Conservation (phyloP, 1,139 yeast species). For the Suhomyces terraborum region DNA sequence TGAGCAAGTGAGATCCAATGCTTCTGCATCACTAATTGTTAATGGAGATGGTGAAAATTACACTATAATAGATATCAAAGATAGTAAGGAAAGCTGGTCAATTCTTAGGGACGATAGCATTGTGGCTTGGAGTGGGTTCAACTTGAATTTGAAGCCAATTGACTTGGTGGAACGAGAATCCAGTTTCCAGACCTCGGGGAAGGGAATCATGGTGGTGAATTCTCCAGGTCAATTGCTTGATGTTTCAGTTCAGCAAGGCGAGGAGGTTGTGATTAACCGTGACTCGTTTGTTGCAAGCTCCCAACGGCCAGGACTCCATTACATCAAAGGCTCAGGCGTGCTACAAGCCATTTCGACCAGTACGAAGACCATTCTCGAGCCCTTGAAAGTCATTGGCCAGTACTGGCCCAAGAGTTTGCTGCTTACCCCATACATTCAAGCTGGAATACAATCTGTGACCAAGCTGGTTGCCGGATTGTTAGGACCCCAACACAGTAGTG, state of each 20-base stretch:
- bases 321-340: constrained; percentile 5
- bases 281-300: constrained; percentile 22
- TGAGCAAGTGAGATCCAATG: constrained; percentile 28
- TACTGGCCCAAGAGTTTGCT: constrained; percentile 3
- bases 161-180: constrained; percentile 7
- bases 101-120: constrained; percentile 18
- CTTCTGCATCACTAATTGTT: constrained; percentile 33
- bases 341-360: not conserved
- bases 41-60: constrained; percentile 33
- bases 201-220: constrained; percentile 23
- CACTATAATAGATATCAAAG: constrained; percentile 25
- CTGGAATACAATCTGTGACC: not conserved
- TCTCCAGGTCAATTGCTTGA: constrained; percentile 20
- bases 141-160: constrained; percentile 16
- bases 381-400: constrained; percentile 1
- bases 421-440: not conserved
- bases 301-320: constrained; percentile 1
- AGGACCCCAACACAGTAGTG: not conserved
- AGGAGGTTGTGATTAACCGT: constrained; percentile 19
- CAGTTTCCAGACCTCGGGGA: constrained; percentile 18
- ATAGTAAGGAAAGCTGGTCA: constrained; percentile 19
- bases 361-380: not conserved
- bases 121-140: constrained; percentile 26
- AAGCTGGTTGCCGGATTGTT: not conserved
- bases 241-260: constrained; percentile 18